phyloP scores from a whole-genome alignment of 805 yeast genomes.

The Millerago galiae region DNA sequence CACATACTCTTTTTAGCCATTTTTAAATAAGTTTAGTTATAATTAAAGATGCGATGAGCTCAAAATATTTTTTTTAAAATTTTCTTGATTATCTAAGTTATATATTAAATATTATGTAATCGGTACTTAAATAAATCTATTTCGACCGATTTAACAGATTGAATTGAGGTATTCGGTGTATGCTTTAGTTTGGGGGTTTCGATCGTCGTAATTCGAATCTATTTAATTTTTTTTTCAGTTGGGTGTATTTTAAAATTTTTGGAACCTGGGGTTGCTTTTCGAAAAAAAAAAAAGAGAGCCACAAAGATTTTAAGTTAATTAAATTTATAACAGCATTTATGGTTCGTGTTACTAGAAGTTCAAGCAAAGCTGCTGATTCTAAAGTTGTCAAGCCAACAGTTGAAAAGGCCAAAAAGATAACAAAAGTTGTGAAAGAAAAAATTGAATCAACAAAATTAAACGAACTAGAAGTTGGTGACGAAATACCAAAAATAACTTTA shows the following conservation, averaged over 20 bases:
- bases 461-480: conserved; percentile 48
- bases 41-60: conserved; percentile 5
- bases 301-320: no score
- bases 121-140: background rate
- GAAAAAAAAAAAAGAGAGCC: no score
- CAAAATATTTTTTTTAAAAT: background rate
- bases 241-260: background rate
- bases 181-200: no score
- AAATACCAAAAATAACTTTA: conserved; percentile 57
- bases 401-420: conserved; percentile 3
- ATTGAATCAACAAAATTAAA: background rate
- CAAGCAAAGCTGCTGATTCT: conserved; percentile 15
- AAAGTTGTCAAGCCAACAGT: conserved; percentile 20
- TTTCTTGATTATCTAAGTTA: background rate
- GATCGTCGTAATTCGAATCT: no score
- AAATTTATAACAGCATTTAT: background rate
- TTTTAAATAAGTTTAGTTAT: background rate
- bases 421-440: conserved; percentile 16
- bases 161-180: no score
- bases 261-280: no score
- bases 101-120: background rate
- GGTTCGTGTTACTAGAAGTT: conserved; percentile 11
- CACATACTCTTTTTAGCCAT: conserved; percentile 25
- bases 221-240: no score
- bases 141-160: no score